phyloP scores from a whole-genome alignment of 2,329 filamentous ascomycete species.

The Aspergillus sp. region DNA sequence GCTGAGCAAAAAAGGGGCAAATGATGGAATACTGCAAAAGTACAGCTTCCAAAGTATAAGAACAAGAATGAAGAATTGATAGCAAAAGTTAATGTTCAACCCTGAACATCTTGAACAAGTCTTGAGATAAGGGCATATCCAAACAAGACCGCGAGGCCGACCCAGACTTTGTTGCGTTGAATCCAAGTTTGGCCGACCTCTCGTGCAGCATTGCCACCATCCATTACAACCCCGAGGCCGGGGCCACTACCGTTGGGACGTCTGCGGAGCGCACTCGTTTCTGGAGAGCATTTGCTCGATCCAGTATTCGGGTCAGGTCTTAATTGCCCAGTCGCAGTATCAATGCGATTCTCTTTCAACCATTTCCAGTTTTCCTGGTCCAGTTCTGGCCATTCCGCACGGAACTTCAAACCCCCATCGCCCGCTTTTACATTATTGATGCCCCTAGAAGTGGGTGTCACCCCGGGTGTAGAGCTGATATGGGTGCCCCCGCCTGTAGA shows the following conservation, averaged over 20 bases:
- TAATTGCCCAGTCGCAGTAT: slow-evolving; percentile 70
- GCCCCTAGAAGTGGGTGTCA: slow-evolving; percentile 62
- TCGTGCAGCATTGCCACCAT: slow-evolving; percentile 70
- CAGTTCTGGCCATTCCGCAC: slow-evolving; percentile 82
- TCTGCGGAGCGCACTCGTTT: slow-evolving; percentile 63
- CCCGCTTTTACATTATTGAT: slow-evolving; percentile 81
- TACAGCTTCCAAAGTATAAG: background rate
- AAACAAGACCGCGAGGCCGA: slow-evolving; percentile 70
- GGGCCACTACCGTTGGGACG: slow-evolving; percentile 59
- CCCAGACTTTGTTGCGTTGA: slow-evolving; percentile 72
- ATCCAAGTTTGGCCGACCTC: slow-evolving; percentile 83
- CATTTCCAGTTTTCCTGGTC: slow-evolving; percentile 88
- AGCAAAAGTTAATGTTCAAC: slow-evolving; percentile 18
- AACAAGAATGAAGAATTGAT: background rate
- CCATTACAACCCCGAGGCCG: slow-evolving; percentile 66
- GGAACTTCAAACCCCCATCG: slow-evolving; percentile 89
- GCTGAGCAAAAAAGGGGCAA: background rate
- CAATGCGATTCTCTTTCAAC: slow-evolving; percentile 82
- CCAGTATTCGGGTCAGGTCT: slow-evolving; percentile 54
- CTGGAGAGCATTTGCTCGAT: slow-evolving; percentile 59
- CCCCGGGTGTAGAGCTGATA: slow-evolving; percentile 46
- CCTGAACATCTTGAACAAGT: slow-evolving; percentile 59
- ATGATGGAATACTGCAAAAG: background rate
- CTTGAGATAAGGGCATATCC: slow-evolving; percentile 80
- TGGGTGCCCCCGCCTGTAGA: slow-evolving; percentile 83